Percentiles rank a stretch among this genome's conserved stretches.
Evolutionary conservation across 371 early-diverging fungal species (phyloP).

Genomic region (Zychaea mexicana): DNA sequence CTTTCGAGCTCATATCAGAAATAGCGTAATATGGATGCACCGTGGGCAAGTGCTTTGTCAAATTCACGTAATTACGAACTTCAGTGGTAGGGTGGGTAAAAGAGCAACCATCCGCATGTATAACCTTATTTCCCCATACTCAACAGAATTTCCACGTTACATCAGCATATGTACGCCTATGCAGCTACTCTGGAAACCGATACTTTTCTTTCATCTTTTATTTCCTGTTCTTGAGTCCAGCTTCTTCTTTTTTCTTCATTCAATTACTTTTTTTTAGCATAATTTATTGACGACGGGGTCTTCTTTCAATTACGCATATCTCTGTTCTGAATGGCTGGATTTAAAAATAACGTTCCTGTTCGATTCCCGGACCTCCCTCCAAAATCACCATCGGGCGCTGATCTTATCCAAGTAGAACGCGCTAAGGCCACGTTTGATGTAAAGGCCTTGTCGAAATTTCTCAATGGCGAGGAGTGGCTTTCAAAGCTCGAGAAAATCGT

Average conservation of each 20-base stretch:
- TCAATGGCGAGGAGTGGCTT: conserved; percentile 54
- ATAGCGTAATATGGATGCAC: no score
- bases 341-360: conserved; percentile 33
- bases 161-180: neutral
- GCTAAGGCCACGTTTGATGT: conserved; percentile 55
- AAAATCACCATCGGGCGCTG: conserved; percentile 55
- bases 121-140: no score
- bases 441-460: conserved; percentile 47
- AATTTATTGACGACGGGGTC: neutral
- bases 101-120: no score
- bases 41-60: no score
- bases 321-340: neutral
- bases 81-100: no score
- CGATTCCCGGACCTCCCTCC: conserved; percentile 56
- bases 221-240: no score
- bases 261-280: neutral
- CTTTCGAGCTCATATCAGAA: no score
- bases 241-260: neutral
- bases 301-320: no score
- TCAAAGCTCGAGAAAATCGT: conserved; percentile 47
- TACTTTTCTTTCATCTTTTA: neutral
- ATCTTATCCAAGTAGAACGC: conserved; percentile 57
- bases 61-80: no score
- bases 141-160: neutral
- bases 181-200: neutral